Conservation (phyloP, 73 alveolate genomes). For the Durusdinium trenchii region DNA sequence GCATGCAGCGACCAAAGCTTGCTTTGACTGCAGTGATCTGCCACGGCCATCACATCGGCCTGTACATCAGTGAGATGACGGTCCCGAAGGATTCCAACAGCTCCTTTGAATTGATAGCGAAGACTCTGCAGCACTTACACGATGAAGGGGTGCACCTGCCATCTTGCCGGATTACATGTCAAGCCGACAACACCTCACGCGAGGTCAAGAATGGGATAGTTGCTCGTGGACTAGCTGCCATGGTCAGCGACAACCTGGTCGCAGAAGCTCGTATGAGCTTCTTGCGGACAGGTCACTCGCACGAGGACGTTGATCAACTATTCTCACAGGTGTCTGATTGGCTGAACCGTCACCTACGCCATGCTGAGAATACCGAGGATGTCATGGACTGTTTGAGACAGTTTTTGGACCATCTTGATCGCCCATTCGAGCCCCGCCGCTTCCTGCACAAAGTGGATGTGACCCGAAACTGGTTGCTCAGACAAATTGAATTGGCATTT, state of each 20-base stretch:
- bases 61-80: neutral
- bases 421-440: neutral
- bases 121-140: neutral
- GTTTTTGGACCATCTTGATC: neutral
- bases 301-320: constrained; percentile 24
- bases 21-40: neutral
- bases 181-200: constrained; percentile 8
- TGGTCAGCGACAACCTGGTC: neutral
- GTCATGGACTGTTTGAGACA: neutral
- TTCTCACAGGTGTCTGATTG: neutral
- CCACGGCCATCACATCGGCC: neutral
- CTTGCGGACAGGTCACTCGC: constrained; percentile 5
- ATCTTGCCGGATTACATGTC: neutral
- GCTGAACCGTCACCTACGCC: neutral
- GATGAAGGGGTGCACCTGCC: neutral
- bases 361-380: neutral
- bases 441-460: neutral
- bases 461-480: neutral
- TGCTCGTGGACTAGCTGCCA: neutral
- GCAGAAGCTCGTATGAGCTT: neutral
- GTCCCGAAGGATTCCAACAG: constrained; percentile 2
- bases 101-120: neutral
- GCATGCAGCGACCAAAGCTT: neutral
- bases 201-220: neutral
- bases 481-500: no score